Evolutionary conservation across 1,139 yeast genomes (phyloP).

Genomic region (Sugiyamaella pinicola): DNA sequence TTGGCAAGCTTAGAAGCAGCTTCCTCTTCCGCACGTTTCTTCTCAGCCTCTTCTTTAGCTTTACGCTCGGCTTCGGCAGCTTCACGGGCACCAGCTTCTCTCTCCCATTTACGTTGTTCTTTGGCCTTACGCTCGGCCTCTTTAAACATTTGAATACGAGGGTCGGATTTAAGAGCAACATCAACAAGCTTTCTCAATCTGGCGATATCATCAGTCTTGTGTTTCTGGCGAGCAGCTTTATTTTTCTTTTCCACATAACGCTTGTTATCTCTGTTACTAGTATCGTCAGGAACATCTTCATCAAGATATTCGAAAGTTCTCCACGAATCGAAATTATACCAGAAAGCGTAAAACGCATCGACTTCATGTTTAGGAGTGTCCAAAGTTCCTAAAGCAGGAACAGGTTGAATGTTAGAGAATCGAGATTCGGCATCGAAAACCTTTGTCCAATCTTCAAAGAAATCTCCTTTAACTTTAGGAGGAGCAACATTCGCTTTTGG

Average conservation of each 20-base stretch:
- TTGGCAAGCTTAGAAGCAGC: constrained; percentile 57
- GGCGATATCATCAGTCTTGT: constrained; percentile 96
- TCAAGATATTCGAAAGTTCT: constrained; percentile 96
- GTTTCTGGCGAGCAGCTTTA: constrained; percentile 94
- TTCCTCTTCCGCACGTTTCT: constrained; percentile 76
- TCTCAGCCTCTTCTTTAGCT: constrained; percentile 84
- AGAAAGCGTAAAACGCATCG: constrained; percentile 84
- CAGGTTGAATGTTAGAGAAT: constrained; percentile 89
- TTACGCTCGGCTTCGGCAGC: constrained; percentile 87
- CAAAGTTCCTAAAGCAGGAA: constrained; percentile 74
- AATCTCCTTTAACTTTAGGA: constrained; percentile 70
- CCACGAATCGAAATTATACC: constrained; percentile 98
- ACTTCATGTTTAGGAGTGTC: constrained; percentile 78
- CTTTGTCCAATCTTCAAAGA: constrained; percentile 90
- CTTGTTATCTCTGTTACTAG: constrained; percentile 98
- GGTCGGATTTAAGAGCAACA: constrained; percentile 86
- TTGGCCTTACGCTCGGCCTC: constrained; percentile 94
- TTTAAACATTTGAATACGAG: constrained; percentile 91
- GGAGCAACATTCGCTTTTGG: constrained; percentile 81
- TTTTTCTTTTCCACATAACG: constrained; percentile 98
- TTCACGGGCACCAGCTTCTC: constrained; percentile 95
- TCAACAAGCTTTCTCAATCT: constrained; percentile 85
- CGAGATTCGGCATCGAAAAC: constrained; percentile 89
- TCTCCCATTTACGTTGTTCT: constrained; percentile 96
- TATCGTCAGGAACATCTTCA: constrained; percentile 99